Evolutionary conservation across 805 yeast species (phyloP).

Genomic region (Cyberlindnera nakhonratchasimensis): DNA sequence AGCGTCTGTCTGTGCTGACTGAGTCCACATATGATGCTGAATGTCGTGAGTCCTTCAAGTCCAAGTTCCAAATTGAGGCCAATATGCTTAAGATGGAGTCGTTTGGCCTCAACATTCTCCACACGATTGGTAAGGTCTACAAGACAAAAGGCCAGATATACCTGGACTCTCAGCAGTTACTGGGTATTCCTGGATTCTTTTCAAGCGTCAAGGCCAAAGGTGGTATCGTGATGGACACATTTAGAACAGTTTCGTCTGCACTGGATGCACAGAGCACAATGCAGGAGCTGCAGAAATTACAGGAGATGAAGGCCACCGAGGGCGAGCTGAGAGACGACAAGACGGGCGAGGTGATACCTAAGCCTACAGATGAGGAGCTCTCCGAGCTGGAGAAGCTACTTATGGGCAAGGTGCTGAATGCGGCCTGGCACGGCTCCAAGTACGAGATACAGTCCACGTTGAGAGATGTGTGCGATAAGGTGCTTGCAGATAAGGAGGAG

Average conservation of each 20-base stretch:
- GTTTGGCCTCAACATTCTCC: constrained; percentile 78
- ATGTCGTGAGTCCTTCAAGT: constrained; percentile 58
- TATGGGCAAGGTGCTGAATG: constrained; percentile 76
- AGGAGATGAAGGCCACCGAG: constrained; percentile 42
- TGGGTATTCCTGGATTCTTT: constrained; percentile 71
- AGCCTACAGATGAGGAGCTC: constrained; percentile 56
- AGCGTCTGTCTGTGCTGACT: constrained; percentile 50
- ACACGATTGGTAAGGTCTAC: constrained; percentile 69
- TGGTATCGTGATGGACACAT: constrained; percentile 67
- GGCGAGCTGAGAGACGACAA: constrained; percentile 42
- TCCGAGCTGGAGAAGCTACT: constrained; percentile 71
- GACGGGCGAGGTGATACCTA: constrained; percentile 52
- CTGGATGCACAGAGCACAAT: constrained; percentile 75
- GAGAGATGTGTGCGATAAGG: constrained; percentile 64
- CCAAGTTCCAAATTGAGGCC: constrained; percentile 74
- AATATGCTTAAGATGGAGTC: constrained; percentile 79
- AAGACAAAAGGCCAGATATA: constrained; percentile 61
- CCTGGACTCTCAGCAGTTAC: constrained; percentile 58
- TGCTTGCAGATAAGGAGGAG: constrained; percentile 56
- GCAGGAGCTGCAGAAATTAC: constrained; percentile 68
- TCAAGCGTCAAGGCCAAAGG: constrained; percentile 71
- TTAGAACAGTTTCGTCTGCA: constrained; percentile 68
- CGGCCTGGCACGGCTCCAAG: constrained; percentile 82
- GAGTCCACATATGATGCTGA: constrained; percentile 63
- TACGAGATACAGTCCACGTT: constrained; percentile 74